Percentiles rank a stretch among this genome's conserved stretches.
phyloP scores from a whole-genome alignment of 2,329 filamentous ascomycete species.

The Fusarium longipes region DNA sequence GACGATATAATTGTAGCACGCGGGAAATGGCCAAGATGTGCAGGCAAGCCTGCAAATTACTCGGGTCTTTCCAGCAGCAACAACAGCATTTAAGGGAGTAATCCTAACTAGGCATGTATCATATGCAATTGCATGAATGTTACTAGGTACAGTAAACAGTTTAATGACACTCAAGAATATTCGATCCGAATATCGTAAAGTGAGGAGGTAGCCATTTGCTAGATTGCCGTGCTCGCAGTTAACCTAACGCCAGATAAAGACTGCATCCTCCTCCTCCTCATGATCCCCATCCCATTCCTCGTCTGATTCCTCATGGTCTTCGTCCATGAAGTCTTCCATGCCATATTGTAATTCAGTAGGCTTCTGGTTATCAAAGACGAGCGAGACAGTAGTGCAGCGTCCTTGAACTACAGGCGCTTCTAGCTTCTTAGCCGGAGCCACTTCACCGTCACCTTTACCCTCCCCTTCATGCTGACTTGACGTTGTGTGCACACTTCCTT shows the following conservation, averaged over 20 bases:
- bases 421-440: slow-evolving; percentile 44
- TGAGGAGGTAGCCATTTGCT: neutral
- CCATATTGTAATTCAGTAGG: slow-evolving; percentile 74
- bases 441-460: slow-evolving; percentile 11
- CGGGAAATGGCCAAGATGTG: neutral
- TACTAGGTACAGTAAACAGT: too few relatives aligned
- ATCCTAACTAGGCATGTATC: neutral
- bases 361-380: slow-evolving; percentile 81
- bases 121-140: neutral
- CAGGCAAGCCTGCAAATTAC: neutral
- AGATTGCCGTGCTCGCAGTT: neutral
- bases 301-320: slow-evolving; percentile 65
- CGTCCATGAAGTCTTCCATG: slow-evolving; percentile 78
- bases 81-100: neutral
- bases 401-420: slow-evolving; percentile 72
- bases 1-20: neutral
- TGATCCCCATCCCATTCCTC: slow-evolving; percentile 69
- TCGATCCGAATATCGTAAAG: neutral
- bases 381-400: slow-evolving; percentile 75
- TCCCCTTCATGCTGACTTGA: slow-evolving; percentile 16
- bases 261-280: slow-evolving; percentile 58
- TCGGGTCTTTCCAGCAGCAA: neutral
- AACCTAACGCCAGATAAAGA: slow-evolving; percentile 47
- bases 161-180: neutral
- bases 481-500: slow-evolving; percentile 4